These are phyloP conservation scores for Ormosia emarginata DNA, from an alignment of 306 rosid genomes.

Conservation along the genomic window DNA sequence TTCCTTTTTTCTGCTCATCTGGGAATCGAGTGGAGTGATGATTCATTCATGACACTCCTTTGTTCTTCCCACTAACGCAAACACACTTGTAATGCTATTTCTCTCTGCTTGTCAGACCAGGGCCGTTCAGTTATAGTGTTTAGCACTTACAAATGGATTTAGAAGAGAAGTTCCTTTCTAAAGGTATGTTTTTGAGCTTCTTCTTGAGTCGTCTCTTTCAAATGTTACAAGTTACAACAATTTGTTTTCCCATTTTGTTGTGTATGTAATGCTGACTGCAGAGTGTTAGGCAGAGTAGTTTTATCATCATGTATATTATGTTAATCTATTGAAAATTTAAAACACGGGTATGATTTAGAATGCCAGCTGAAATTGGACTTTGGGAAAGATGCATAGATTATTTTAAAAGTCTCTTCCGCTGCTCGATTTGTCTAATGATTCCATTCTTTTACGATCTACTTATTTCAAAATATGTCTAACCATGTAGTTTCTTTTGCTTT, in stretches of 20 bases:
- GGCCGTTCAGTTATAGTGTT: slow-evolving; percentile 20
- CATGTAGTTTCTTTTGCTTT: not conserved
- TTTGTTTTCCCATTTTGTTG: not conserved
- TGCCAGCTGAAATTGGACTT: not conserved
- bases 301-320: not conserved
- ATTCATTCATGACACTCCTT: not conserved
- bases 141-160: slow-evolving; percentile 48
- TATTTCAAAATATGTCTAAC: slow-evolving; percentile 3
- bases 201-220: not conserved
- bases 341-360: not conserved
- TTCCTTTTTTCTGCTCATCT: not conserved
- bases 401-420: not conserved
- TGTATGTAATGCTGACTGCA: not conserved
- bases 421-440: not conserved
- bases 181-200: slow-evolving; percentile 50
- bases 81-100: not conserved
- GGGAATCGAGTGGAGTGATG: not conserved
- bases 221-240: not conserved
- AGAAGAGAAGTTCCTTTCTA: slow-evolving; percentile 61
- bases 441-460: not conserved
- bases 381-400: slow-evolving; percentile 1
- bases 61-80: not conserved
- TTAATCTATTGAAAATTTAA: not conserved
- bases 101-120: slow-evolving; percentile 33
- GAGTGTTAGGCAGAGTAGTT: not conserved